Percentiles rank a stretch among this genome's conserved stretches.
These are phyloP conservation scores for Sedum album DNA, from an alignment of 164 flowering plant species.

Conservation along the genomic window DNA sequence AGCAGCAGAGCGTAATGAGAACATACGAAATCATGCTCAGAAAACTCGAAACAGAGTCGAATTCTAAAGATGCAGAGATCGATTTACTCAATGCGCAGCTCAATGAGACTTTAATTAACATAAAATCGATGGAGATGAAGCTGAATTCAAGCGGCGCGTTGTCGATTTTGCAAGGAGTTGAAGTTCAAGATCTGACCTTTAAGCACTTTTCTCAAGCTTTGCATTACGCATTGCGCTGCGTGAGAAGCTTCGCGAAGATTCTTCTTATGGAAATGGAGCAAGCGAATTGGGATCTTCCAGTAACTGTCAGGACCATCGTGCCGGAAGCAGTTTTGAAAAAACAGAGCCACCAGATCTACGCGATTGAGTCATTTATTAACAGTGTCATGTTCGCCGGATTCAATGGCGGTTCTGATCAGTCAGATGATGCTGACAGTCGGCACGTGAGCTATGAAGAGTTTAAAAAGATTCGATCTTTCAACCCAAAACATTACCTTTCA, in stretches of 20 bases:
- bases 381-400: constrained; percentile 58
- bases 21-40: constrained; percentile 63
- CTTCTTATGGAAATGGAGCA: constrained; percentile 66
- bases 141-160: constrained; percentile 43
- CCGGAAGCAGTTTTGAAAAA: constrained; percentile 25
- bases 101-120: constrained; percentile 22
- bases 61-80: constrained; percentile 34
- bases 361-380: constrained; percentile 58
- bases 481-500: constrained; percentile 26
- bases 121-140: constrained; percentile 45
- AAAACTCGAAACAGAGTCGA: constrained; percentile 42
- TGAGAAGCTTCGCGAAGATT: constrained; percentile 48
- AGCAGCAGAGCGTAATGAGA: constrained; percentile 65
- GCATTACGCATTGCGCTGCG: constrained; percentile 38
- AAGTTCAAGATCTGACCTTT: constrained; percentile 30
- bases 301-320: constrained; percentile 40
- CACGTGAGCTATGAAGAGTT: constrained; percentile 36
- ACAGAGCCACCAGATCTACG: constrained; percentile 35
- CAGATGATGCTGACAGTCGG: neutral
- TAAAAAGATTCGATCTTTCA: constrained; percentile 33
- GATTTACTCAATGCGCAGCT: constrained; percentile 24
- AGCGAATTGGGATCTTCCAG: constrained; percentile 60
- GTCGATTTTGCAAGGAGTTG: constrained; percentile 33
- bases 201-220: constrained; percentile 51
- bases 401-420: constrained; percentile 17